Percentiles rank a stretch among this genome's conserved stretches.
phyloP scores from a whole-genome alignment of 345 rosid species.

The Leavenworthia alabamica region DNA sequence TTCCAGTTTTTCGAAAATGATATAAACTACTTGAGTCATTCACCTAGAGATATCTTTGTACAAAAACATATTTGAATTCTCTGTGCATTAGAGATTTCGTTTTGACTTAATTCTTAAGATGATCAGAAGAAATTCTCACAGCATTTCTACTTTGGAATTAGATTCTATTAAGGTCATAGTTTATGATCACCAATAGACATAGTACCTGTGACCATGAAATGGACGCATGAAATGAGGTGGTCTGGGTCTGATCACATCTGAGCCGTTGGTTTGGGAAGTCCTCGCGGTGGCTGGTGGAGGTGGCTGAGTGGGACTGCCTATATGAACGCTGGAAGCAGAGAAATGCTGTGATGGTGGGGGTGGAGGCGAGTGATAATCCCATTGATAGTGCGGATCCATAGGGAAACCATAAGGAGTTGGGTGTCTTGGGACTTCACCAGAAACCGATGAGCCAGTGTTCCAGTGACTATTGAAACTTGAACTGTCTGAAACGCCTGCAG shows the following conservation, averaged over 20 bases:
- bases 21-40: not conserved
- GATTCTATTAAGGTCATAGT: not conserved
- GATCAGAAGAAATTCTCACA: not conserved
- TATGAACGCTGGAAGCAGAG: constrained; percentile 48
- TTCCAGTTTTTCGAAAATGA: not conserved
- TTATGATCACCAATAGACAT: not conserved
- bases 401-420: constrained; percentile 70
- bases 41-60: not conserved
- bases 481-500: constrained; percentile 64
- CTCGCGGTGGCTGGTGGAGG: constrained; percentile 51
- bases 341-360: constrained; percentile 45
- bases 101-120: not conserved
- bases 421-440: constrained; percentile 66
- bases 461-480: constrained; percentile 51
- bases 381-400: constrained; percentile 67
- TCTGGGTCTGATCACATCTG: constrained; percentile 53
- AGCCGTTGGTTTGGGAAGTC: constrained; percentile 43
- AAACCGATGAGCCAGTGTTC: constrained; percentile 66
- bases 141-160: not conserved
- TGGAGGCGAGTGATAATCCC: constrained; percentile 35
- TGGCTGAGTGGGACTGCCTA: constrained; percentile 51
- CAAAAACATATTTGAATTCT: not conserved
- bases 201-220: constrained; percentile 76
- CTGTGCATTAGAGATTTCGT: not conserved
- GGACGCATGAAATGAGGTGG: constrained; percentile 75